Evolutionary conservation across 2,329 filamentous ascomycete species (phyloP).

Genomic region (Epichloe elymi): DNA sequence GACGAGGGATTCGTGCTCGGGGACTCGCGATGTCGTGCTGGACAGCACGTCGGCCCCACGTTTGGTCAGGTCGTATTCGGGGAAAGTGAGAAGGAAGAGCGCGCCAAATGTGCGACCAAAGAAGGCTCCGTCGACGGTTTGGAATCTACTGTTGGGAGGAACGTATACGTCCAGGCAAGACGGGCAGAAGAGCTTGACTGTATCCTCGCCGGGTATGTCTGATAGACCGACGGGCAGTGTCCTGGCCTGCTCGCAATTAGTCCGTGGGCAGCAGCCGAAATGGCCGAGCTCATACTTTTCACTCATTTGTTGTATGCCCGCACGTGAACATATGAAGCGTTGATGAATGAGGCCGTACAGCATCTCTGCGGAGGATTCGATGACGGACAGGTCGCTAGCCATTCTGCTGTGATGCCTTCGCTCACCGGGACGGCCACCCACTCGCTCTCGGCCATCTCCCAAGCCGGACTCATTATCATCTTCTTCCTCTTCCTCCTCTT

Average conservation of each 20-base stretch:
- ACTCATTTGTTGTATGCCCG: conserved; percentile 96
- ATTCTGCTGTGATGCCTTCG: conserved; percentile 72
- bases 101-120: conserved; percentile 96
- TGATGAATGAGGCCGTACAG: conserved; percentile 97
- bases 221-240: conserved; percentile 88
- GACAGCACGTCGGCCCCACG: conserved; percentile 49
- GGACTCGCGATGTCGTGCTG: conserved; percentile 18
- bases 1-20: conserved; percentile 41
- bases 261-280: conserved; percentile 91
- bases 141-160: conserved; percentile 91
- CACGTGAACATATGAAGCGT: conserved; percentile 91
- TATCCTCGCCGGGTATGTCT: conserved; percentile 91
- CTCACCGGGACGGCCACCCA: conserved; percentile 33
- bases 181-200: conserved; percentile 95
- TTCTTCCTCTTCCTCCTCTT: conserved; percentile 66
- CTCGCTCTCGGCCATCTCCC: conserved; percentile 46
- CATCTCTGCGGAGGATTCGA: conserved; percentile 95
- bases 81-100: conserved; percentile 96
- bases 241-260: conserved; percentile 78
- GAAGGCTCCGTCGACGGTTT: conserved; percentile 94
- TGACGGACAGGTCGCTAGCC: conserved; percentile 84
- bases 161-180: conserved; percentile 95
- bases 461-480: conserved; percentile 53
- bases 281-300: conserved; percentile 97
- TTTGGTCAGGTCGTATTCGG: conserved; percentile 79